Evolutionary conservation across 345 rosid genomes (phyloP).

Genomic region (Physaria fendleri): DNA sequence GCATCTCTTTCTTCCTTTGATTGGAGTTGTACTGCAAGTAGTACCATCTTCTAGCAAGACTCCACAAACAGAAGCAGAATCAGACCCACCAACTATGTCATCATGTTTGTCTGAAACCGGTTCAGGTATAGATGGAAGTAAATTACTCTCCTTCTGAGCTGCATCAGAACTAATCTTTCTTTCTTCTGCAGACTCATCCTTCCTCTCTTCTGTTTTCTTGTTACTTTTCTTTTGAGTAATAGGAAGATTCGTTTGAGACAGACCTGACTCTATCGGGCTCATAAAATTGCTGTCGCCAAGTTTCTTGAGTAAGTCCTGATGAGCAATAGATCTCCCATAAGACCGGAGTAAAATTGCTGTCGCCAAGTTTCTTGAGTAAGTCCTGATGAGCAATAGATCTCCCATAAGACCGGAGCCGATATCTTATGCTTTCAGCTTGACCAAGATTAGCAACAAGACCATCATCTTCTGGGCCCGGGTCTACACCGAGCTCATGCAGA

Average conservation of each 20-base stretch:
- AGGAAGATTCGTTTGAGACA: slow-evolving; percentile 33
- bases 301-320: slow-evolving; percentile 41
- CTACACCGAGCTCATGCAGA: slow-evolving; percentile 62
- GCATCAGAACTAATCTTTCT: slow-evolving; percentile 3
- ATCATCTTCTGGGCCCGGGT: slow-evolving; percentile 34
- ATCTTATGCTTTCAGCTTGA: slow-evolving; percentile 62
- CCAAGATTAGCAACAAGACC: slow-evolving; percentile 52
- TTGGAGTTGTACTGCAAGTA: slow-evolving; percentile 40
- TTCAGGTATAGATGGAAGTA: slow-evolving; percentile 40
- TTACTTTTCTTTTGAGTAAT: slow-evolving; percentile 37
- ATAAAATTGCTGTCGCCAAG: slow-evolving; percentile 32
- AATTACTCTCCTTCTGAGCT: slow-evolving; percentile 29
- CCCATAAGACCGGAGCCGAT: slow-evolving; percentile 58
- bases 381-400: slow-evolving; percentile 52
- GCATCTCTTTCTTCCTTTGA: slow-evolving; percentile 26
- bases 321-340: slow-evolving; percentile 63
- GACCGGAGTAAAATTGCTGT: slow-evolving; percentile 30
- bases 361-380: slow-evolving; percentile 40
- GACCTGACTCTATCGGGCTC: slow-evolving; percentile 16
- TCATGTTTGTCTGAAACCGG: slow-evolving; percentile 31
- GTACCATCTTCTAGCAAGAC: slow-evolving; percentile 42
- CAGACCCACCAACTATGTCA: slow-evolving; percentile 11
- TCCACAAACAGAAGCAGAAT: slow-evolving; percentile 40
- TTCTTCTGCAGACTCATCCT: slow-evolving; percentile 19
- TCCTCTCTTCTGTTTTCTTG: slow-evolving; percentile 36